phyloP scores from a whole-genome alignment of 2,329 filamentous ascomycete species.

The Aspergillus ustus region DNA sequence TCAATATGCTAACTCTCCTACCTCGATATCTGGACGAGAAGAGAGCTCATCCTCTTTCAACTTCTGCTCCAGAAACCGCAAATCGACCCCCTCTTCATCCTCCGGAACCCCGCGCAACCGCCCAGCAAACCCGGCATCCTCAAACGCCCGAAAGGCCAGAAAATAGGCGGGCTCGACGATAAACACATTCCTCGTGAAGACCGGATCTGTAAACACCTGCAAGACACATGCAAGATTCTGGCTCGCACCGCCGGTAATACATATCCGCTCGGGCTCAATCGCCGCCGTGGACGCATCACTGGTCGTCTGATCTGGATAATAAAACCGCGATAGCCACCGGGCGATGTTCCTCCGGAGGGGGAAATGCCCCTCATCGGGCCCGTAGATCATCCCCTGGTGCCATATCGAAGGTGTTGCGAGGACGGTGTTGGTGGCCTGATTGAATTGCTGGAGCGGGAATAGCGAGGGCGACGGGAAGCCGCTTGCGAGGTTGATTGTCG shows the following conservation, averaged over 20 bases:
- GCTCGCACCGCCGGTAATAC: constrained; percentile 81
- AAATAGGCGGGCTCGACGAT: constrained; percentile 82
- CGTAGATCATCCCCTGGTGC: constrained; percentile 65
- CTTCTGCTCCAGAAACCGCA: constrained; percentile 61
- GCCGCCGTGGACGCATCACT: constrained; percentile 14
- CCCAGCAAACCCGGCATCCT: constrained; percentile 74
- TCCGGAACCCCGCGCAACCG: constrained; percentile 73
- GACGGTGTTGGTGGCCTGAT: neutral
- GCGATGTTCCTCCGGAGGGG: constrained; percentile 71
- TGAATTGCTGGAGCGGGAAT: neutral
- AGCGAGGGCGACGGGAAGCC: neutral
- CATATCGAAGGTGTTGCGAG: neutral
- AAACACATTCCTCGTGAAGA: constrained; percentile 76
- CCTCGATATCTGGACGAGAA: constrained; percentile 37
- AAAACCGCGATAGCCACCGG: constrained; percentile 70
- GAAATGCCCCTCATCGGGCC: constrained; percentile 73
- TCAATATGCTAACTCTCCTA: constrained; percentile 35
- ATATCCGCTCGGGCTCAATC: constrained; percentile 62
- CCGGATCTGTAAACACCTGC: constrained; percentile 78
- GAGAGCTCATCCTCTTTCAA: constrained; percentile 56
- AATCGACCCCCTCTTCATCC: constrained; percentile 75
- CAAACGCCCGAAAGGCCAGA: constrained; percentile 82
- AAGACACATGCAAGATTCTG: constrained; percentile 80
- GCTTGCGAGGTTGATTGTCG: neutral
- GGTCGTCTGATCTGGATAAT: constrained; percentile 53